Evolutionary conservation across 495 filamentous ascomycete genomes (phyloP).

Genomic region (Neurospora africana): DNA sequence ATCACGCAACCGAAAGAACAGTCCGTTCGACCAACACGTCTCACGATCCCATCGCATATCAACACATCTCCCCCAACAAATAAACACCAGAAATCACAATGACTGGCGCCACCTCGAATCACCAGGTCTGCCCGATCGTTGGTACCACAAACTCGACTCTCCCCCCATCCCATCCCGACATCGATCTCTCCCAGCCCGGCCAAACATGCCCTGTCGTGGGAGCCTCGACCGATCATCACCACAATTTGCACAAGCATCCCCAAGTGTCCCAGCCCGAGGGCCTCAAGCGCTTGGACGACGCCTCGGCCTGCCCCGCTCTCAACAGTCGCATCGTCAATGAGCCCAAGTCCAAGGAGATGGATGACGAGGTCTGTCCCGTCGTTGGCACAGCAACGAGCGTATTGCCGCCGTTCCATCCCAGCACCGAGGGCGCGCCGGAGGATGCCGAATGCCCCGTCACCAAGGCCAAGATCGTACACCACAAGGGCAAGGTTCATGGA

Average conservation of each 20-base stretch:
- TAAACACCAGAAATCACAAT: neutral
- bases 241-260: conserved; percentile 34
- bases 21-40: neutral
- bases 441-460: conserved; percentile 40
- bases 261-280: conserved; percentile 21
- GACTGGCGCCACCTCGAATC: neutral
- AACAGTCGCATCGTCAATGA: conserved; percentile 27
- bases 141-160: conserved; percentile 28
- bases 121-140: neutral
- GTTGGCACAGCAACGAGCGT: conserved; percentile 36
- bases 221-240: conserved; percentile 36
- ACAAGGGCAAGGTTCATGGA: conserved; percentile 24
- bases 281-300: conserved; percentile 21
- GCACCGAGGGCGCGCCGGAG: conserved; percentile 27
- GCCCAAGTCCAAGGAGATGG: conserved; percentile 33
- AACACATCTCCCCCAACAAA: neutral
- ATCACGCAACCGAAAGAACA: neutral
- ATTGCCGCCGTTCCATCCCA: conserved; percentile 36
- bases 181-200: conserved; percentile 34
- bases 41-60: neutral
- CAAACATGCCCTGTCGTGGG: conserved; percentile 35
- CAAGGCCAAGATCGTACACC: conserved; percentile 19
- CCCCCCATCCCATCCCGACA: conserved; percentile 29
- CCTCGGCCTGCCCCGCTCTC: conserved; percentile 35
- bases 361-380: conserved; percentile 37